Conservation (phyloP, 2,329 filamentous ascomycete genomes). For the Ophiostoma sp. region DNA sequence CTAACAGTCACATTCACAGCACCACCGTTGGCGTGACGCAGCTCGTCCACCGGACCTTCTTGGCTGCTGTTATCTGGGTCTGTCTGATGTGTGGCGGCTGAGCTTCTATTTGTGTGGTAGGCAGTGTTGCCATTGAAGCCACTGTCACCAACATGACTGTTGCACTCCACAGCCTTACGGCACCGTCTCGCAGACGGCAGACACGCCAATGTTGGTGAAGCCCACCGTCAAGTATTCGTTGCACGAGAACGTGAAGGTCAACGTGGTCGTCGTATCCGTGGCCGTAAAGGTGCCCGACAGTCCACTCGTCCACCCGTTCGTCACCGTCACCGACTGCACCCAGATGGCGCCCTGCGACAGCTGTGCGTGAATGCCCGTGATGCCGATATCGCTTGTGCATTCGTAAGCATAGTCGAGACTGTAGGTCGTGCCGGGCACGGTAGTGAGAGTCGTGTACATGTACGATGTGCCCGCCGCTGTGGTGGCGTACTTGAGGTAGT, state of each 20-base stretch:
- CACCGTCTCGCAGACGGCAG: not conserved
- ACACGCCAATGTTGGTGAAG: not conserved
- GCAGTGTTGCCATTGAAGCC: too few species aligned
- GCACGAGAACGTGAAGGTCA: not conserved
- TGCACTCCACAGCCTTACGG: not conserved
- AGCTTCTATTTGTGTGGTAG: too few species aligned
- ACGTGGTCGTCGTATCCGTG: not conserved
- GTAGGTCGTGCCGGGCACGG: not conserved
- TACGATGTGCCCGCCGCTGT: not conserved
- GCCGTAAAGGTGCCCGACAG: not conserved
- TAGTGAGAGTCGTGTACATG: not conserved
- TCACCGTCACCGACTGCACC: not conserved
- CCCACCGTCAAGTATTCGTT: not conserved
- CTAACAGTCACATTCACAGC: too few species aligned
- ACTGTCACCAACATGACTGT: too few species aligned
- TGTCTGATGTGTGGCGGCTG: too few species aligned
- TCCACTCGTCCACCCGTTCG: not conserved
- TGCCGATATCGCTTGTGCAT: not conserved
- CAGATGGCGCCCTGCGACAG: not conserved
- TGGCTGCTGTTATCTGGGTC: too few species aligned
- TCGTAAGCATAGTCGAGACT: not conserved
- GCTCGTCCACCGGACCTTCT: too few species aligned
- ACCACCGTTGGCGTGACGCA: too few species aligned
- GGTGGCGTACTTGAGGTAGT: not conserved
- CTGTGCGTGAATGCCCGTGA: not conserved